These are phyloP conservation scores for Saturnispora serradocipensis DNA, from an alignment of 805 yeast species.

Conservation along the genomic window DNA sequence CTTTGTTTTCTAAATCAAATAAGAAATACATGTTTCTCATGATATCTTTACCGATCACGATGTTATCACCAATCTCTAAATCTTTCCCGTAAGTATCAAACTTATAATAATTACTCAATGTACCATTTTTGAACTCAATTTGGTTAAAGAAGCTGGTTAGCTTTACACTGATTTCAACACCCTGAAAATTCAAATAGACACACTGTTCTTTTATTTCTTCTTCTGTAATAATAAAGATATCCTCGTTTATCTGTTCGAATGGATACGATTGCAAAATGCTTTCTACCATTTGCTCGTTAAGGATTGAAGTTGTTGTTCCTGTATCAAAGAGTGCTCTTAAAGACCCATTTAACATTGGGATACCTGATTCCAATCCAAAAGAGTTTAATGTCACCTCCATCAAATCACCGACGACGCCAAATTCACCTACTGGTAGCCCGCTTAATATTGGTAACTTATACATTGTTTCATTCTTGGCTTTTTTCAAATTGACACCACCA, in stretches of 20 bases:
- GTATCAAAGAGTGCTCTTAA: slow-evolving; percentile 4
- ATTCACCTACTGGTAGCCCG: not conserved
- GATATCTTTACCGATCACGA: slow-evolving; percentile 53
- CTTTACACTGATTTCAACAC: slow-evolving; percentile 1
- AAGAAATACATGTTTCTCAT: slow-evolving; percentile 53
- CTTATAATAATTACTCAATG: not conserved
- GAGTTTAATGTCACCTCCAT: slow-evolving; percentile 1
- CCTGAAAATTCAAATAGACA: slow-evolving; percentile 3
- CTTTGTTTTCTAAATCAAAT: slow-evolving; percentile 40
- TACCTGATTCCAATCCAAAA: not conserved
- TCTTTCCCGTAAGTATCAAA: not conserved
- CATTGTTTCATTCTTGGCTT: not conserved
- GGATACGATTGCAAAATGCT: not conserved
- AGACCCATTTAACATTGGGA: not conserved
- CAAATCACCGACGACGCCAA: not conserved
- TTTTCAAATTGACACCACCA: slow-evolving; percentile 5
- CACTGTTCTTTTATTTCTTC: not conserved
- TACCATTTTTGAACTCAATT: slow-evolving; percentile 1
- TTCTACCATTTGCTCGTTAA: not conserved
- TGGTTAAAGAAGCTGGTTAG: not conserved
- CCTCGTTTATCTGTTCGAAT: not conserved
- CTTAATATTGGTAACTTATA: not conserved
- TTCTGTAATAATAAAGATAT: not conserved
- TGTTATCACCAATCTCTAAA: not conserved
- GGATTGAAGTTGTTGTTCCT: slow-evolving; percentile 1